Conservation (phyloP, 2,329 filamentous ascomycete genomes). For the Aspergillus persii region DNA sequence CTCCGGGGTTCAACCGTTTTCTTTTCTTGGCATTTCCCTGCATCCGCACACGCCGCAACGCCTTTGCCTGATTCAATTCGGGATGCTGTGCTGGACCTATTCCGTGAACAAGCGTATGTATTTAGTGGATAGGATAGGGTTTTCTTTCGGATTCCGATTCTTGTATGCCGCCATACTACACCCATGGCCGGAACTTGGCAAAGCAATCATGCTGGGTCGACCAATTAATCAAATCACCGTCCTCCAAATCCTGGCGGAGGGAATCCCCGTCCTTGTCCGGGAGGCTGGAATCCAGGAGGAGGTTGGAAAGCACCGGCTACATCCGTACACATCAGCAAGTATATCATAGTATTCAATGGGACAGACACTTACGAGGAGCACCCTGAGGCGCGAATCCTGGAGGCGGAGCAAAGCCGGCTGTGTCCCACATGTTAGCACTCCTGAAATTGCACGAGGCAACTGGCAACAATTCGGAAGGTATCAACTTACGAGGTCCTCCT, state of each 20-base stretch:
- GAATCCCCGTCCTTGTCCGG: constrained; percentile 52
- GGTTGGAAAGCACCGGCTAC: constrained; percentile 54
- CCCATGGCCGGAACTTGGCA: constrained; percentile 22
- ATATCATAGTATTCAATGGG: constrained; percentile 6
- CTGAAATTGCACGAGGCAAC: background rate
- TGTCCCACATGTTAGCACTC: background rate
- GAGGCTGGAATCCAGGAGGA: constrained; percentile 73
- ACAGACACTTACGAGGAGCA: constrained; percentile 44
- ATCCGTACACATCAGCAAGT: constrained; percentile 38
- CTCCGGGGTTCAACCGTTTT: constrained; percentile 21
- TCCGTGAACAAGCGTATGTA: constrained; percentile 14
- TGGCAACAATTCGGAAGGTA: background rate
- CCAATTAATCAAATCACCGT: constrained; percentile 30
- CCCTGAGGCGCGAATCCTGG: constrained; percentile 48
- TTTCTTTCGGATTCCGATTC: constrained; percentile 12
- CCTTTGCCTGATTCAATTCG: constrained; percentile 37
- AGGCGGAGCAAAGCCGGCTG: constrained; percentile 49
- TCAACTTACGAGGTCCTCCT: constrained; percentile 51
- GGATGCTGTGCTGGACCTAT: constrained; percentile 29
- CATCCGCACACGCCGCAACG: constrained; percentile 43
- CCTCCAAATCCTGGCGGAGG: constrained; percentile 52
- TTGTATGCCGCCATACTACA: constrained; percentile 17
- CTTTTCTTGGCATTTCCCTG: constrained; percentile 30
- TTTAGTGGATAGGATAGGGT: constrained; percentile 15
- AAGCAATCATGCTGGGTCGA: constrained; percentile 21